Evolutionary conservation across 495 filamentous ascomycete genomes (phyloP).

Genomic region (Penicillium malachiteum): DNA sequence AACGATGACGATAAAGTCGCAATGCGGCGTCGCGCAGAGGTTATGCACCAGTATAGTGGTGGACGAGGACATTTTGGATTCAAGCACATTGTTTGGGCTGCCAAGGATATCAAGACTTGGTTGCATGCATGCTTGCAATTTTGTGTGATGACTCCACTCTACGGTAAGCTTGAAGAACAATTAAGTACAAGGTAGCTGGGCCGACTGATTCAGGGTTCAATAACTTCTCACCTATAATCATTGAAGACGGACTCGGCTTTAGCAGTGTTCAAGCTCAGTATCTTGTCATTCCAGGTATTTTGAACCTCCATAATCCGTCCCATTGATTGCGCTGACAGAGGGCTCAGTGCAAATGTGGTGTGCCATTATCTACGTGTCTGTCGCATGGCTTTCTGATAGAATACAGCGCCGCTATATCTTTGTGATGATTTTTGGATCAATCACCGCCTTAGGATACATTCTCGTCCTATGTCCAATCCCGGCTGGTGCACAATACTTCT

Average conservation of each 20-base stretch:
- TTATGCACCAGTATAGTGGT: background rate
- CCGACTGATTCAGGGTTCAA: slow-evolving; percentile 1
- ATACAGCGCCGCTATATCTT: background rate
- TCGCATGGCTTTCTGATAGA: slow-evolving; percentile 2
- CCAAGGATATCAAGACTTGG: too few species aligned
- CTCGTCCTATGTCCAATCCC: slow-evolving; percentile 3
- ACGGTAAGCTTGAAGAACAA: too few species aligned
- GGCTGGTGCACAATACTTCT: slow-evolving; percentile 8
- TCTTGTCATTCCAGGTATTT: slow-evolving; percentile 7
- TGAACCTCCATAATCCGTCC: background rate
- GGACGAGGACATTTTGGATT: too few species aligned
- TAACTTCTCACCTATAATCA: slow-evolving; percentile 9
- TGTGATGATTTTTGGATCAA: background rate
- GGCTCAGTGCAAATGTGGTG: slow-evolving; percentile 6
- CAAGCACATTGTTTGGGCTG: too few species aligned
- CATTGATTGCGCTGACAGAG: background rate
- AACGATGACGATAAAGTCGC: slow-evolving; percentile 16
- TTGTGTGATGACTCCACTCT: too few species aligned
- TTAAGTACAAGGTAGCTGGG: too few species aligned
- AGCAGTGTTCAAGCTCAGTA: slow-evolving; percentile 8
- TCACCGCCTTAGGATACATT: slow-evolving; percentile 9
- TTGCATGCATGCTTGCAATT: too few species aligned
- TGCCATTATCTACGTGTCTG: slow-evolving; percentile 5
- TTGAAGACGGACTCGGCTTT: slow-evolving; percentile 9
- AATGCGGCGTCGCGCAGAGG: slow-evolving; percentile 5